Evolutionary conservation across 1,139 yeast species (phyloP), one percentile per base, ranked within the genome.

Genomic region (Suhomyces kunorum): DNA sequence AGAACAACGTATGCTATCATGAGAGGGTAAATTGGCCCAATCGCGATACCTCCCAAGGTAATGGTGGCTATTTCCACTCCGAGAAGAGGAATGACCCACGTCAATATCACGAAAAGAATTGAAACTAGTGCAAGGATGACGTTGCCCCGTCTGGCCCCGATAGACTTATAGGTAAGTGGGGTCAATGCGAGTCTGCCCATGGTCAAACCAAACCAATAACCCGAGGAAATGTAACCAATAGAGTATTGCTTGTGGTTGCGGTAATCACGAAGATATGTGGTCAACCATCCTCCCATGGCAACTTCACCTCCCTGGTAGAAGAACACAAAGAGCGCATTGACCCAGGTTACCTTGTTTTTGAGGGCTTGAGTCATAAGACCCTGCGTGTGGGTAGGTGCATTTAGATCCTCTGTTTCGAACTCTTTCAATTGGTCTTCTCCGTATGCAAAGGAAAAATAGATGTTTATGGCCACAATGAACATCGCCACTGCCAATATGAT

Each of bases 291-390:
- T 15, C 84, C 87, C 50, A 81, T 58, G 0, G 84, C 65, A 5
- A 83, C 87, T 55, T 83, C 89, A 2, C 78, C 72, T 4, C 89
- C 90, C 51, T 81, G 85, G 50, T 83, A 83, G 49, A 76, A 74
- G 38, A 83, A 70, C 6, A 80, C 72, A 46, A 77, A 75, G 35
- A 75, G 51, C 1, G 85, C 71, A 31, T 75, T 53, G 2, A 76
- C 48, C 87, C 87, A 82, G 1, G 83, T 77, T 32, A 66, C 59
- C 9, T 56, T 56, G 44, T 66, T 68, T 42, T 60, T 64, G 30
- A 78, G 50, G 1, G 82, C 74, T 26, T 34, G 42, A n/a, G 24
- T 34, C 39, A 37, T 39, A 19, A 44, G 18, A 19, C n/a, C 32
- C 13, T 39, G 38, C 5, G 27, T 9, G 11, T 33, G 35, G 7